phyloP scores from a whole-genome alignment of 345 rosid species.

The Populus simonii region DNA sequence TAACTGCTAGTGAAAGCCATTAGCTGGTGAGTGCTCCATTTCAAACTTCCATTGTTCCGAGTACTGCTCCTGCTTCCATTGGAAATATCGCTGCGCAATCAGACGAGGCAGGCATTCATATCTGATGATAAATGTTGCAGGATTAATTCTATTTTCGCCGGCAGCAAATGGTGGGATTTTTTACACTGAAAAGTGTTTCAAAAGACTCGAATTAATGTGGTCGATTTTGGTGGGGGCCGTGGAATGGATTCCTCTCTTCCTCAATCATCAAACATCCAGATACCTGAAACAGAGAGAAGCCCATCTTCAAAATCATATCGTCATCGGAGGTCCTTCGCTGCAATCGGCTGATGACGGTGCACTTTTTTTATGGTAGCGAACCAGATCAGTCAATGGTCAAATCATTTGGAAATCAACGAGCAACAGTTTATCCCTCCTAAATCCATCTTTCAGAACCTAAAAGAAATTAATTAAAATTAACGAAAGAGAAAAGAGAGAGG shows the following conservation, averaged over 20 bases:
- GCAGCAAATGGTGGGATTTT: constrained; percentile 38
- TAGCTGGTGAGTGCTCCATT: constrained; percentile 39
- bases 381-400: no score
- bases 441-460: no score
- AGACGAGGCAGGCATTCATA: constrained; percentile 47
- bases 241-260: constrained; percentile 29
- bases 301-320: no score
- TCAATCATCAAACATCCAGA: constrained; percentile 36
- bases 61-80: constrained; percentile 38
- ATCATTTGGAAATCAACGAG: no score
- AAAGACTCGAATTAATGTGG: constrained; percentile 32
- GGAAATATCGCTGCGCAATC: constrained; percentile 42
- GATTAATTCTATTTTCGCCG: constrained; percentile 56
- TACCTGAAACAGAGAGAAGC: constrained; percentile 37
- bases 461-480: no score
- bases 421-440: no score
- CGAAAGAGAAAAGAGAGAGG: no score
- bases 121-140: constrained; percentile 91
- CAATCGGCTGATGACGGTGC: no score
- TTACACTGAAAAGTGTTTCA: constrained; percentile 36
- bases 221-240: constrained; percentile 25
- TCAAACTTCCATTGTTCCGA: constrained; percentile 43
- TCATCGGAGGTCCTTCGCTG: no score
- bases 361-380: no score
- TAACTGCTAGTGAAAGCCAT: constrained; percentile 39